Percentiles rank a stretch among this genome's conserved stretches.
These are phyloP conservation scores for Aureobasidium lini DNA, from an alignment of 2,329 filamentous ascomycete genomes.

Conservation along the genomic window DNA sequence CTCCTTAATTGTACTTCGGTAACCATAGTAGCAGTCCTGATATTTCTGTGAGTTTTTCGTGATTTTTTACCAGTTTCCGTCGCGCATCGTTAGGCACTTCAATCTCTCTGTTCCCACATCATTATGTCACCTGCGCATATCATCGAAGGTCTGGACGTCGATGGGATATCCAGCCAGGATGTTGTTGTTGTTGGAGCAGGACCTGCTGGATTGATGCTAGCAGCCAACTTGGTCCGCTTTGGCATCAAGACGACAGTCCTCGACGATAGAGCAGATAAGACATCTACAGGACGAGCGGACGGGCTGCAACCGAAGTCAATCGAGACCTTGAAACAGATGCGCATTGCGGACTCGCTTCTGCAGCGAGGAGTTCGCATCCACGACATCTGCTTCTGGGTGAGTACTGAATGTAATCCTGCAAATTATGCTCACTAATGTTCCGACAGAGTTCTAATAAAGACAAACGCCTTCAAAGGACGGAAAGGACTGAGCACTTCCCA, in stretches of 20 bases:
- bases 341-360: constrained; percentile 61
- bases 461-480: constrained; percentile 49
- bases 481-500: constrained; percentile 63
- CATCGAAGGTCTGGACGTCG: background rate
- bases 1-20: background rate
- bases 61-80: too few species aligned
- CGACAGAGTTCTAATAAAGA: constrained; percentile 28
- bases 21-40: background rate
- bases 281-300: constrained; percentile 61
- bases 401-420: constrained; percentile 15
- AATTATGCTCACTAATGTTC: background rate
- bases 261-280: constrained; percentile 62
- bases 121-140: constrained; percentile 5
- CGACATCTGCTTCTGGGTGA: constrained; percentile 68
- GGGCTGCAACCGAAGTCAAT: constrained; percentile 72
- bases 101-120: too few species aligned
- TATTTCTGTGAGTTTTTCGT: background rate
- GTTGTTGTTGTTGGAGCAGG: constrained; percentile 34
- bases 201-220: constrained; percentile 37
- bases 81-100: too few species aligned
- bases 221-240: constrained; percentile 53
- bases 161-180: constrained; percentile 5
- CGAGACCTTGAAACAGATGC: constrained; percentile 66
- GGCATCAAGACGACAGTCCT: constrained; percentile 59
- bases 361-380: constrained; percentile 62